Percentiles rank a stretch among this genome's conserved stretches.
phyloP scores from a whole-genome alignment of 352 stramenopile genomes.

The Globisporangium heterothallicum region DNA sequence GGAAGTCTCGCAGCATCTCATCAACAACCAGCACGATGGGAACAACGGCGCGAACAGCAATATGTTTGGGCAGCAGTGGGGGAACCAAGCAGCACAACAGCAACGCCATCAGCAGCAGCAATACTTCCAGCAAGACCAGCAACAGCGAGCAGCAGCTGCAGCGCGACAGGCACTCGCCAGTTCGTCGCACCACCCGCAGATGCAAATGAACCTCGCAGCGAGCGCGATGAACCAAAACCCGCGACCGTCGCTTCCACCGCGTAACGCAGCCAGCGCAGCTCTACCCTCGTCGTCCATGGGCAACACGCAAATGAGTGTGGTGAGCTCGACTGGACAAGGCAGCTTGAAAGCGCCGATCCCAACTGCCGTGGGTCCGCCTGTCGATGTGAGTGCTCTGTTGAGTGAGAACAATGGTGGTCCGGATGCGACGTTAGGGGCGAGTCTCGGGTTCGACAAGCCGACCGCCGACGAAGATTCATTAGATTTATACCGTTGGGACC shows the following conservation, averaged over 20 bases:
- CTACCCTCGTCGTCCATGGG: conserved; percentile 1
- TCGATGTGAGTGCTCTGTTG: conserved; percentile 10
- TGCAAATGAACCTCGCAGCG: conserved; percentile 10
- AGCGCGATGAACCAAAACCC: conserved; percentile 8
- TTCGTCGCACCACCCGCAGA: conserved; percentile 13
- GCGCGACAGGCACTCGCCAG: conserved; percentile 10
- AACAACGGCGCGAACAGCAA: conserved; percentile 12
- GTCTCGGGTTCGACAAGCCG: conserved; percentile 13
- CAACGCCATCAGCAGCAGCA: conserved; percentile 17
- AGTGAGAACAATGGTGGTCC: background rate
- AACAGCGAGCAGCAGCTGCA: background rate
- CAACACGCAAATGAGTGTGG: conserved; percentile 1
- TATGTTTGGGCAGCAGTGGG: conserved; percentile 9
- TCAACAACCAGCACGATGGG: conserved; percentile 16
- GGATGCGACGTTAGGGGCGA: background rate
- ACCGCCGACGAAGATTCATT: conserved; percentile 42
- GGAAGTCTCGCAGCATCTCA: conserved; percentile 63
- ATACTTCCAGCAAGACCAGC: conserved; percentile 5
- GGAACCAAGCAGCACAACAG: conserved; percentile 13
- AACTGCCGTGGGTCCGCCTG: background rate
- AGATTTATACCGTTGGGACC: conserved; percentile 75
- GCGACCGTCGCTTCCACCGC: conserved; percentile 11
- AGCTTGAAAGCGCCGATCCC: conserved; percentile 3
- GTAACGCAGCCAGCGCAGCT: conserved; percentile 5
- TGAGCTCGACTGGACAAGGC: background rate